Percentiles rank a stretch among this genome's conserved stretches.
Evolutionary conservation across 169 alveolate species (phyloP).

Genomic region (Cryptosporidium canis): DNA sequence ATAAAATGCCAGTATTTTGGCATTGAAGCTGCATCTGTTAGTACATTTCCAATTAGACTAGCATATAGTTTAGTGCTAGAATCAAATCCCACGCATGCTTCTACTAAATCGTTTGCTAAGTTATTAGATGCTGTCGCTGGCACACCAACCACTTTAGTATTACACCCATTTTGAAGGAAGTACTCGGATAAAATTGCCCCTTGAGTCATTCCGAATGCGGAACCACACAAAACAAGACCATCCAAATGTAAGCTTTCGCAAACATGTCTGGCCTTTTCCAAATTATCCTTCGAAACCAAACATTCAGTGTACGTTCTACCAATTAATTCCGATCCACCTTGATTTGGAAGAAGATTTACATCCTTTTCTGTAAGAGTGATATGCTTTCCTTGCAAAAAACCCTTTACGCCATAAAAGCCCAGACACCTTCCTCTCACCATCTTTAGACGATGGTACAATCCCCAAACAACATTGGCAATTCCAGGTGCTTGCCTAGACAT

Average conservation of each 20-base stretch:
- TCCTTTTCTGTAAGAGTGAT: slow-evolving; percentile 87
- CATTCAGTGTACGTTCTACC: slow-evolving; percentile 85
- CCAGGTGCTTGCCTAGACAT: slow-evolving; percentile 97
- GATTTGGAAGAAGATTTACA: slow-evolving; percentile 90
- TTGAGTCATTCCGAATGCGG: slow-evolving; percentile 94
- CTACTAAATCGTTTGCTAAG: slow-evolving; percentile 88
- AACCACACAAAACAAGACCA: slow-evolving; percentile 96
- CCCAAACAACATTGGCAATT: slow-evolving; percentile 95
- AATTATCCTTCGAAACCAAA: slow-evolving; percentile 81
- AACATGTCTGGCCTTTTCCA: slow-evolving; percentile 76
- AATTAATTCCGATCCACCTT: slow-evolving; percentile 95
- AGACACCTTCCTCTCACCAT: slow-evolving; percentile 82
- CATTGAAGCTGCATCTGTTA: slow-evolving; percentile 97
- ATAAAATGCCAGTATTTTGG: slow-evolving; percentile 98
- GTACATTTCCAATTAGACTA: slow-evolving; percentile 95
- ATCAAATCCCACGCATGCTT: slow-evolving; percentile 96
- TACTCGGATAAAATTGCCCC: slow-evolving; percentile 91
- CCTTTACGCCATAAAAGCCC: slow-evolving; percentile 90
- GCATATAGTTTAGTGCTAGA: slow-evolving; percentile 95
- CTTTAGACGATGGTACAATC: slow-evolving; percentile 89
- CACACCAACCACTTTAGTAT: slow-evolving; percentile 92
- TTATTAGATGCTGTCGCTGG: slow-evolving; percentile 96
- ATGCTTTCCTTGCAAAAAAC: slow-evolving; percentile 89
- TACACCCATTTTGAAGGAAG: slow-evolving; percentile 85
- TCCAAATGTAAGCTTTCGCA: slow-evolving; percentile 84